These are phyloP conservation scores for Leccinum angustisporum DNA, from an alignment of 1,284 basidiomycete genomes.

Conservation along the genomic window DNA sequence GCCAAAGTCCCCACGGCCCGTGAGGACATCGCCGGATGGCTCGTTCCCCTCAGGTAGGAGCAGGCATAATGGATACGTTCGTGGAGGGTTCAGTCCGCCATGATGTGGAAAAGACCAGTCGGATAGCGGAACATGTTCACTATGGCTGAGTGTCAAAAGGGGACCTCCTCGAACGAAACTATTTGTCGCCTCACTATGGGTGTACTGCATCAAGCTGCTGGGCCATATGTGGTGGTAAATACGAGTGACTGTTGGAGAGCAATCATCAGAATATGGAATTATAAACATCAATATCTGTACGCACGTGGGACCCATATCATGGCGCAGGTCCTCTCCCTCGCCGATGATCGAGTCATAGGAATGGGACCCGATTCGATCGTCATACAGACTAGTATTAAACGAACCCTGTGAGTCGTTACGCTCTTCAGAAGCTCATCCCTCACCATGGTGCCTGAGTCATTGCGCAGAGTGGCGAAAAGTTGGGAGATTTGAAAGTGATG, in stretches of 20 bases:
- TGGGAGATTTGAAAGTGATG: background rate
- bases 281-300: background rate
- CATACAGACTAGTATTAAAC: constrained; percentile 10
- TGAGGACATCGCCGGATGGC: background rate
- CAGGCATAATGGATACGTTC: background rate
- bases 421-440: background rate
- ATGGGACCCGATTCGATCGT: constrained; percentile 5
- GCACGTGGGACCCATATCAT: constrained; percentile 9
- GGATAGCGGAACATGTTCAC: constrained; percentile 8
- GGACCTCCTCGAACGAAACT: background rate
- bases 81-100: background rate
- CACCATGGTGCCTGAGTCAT: constrained; percentile 20
- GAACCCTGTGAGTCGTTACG: constrained; percentile 1
- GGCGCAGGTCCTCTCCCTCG: constrained; percentile 1
- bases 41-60: background rate
- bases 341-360: background rate
- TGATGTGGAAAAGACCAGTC: background rate
- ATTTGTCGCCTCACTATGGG: constrained; percentile 13
- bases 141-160: constrained; percentile 8
- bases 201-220: constrained; percentile 1
- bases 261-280: constrained; percentile 8
- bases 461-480: background rate
- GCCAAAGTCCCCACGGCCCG: background rate
- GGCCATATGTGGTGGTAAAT: background rate
- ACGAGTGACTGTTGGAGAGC: constrained; percentile 10